Base-by-base conservation (phyloP, 2,329 filamentous ascomycete genomes). In the Huntiella omanensis region DNA sequence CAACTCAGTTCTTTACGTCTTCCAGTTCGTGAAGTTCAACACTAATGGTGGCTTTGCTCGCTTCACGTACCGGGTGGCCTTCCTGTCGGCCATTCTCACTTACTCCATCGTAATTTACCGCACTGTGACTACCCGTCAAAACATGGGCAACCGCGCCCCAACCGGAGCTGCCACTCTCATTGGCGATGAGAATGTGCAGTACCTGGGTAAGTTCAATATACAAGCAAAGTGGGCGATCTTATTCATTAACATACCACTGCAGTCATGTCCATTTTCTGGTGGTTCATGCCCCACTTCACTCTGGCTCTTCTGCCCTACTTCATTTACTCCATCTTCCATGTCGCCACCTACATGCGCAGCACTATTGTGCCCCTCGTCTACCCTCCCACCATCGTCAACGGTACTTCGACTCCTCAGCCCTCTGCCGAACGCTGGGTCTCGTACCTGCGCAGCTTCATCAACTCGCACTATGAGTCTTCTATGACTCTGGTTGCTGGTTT, bases 101-200 rank as follows among this genome's bases (percentile, higher is more conserved):
- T 98, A 98, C 63, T 88, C 91, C 54, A 96, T 98, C 54, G 91
- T 98, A 43, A 88, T 98, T 52, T 96, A 94, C 73, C 98, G 98
- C 75, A 87, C 85, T 49, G 84, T 87, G 69, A 79, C 87, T 54
- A 84, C 87, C 55, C 81, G 85, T 54, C 73, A 82, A 55, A 82
- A 84, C 71, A 70, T 77, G 43, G 79, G 80, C 53, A 76, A 69
- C 51, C 77, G 68, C 60, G 62, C 77, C 56, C 75, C 64, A 35
- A 59, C 61, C 44, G 75, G 81, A 49, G 62, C 71, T 42, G 46
- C 88, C 49, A 73, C 77, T 51, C 67, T 94, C 53, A 68, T 80
- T 48, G 70, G 76, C 10, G 91, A 98, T 61, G 91, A 98, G 72
- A 98, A 98, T 63, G 84, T 98, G 45, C 91, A 96, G 65, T 98